These are phyloP conservation scores for Croton setiger DNA, from an alignment of 441 rosid genomes.

Conservation along the genomic window DNA sequence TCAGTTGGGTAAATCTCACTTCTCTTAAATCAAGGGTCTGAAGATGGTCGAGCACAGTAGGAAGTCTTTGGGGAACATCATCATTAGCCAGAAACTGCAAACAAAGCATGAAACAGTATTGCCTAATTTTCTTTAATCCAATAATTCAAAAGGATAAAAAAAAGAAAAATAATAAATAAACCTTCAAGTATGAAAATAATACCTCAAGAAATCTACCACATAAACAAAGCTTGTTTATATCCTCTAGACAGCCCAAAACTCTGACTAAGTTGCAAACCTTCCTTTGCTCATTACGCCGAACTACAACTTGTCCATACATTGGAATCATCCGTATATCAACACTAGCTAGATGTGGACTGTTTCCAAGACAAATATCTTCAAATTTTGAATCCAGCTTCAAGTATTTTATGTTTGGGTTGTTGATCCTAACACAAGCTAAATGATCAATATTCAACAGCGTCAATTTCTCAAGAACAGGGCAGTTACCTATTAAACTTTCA, in stretches of 20 bases:
- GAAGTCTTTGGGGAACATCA: slow-evolving; percentile 21
- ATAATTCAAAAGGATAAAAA: not conserved
- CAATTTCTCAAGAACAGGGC: slow-evolving; percentile 28
- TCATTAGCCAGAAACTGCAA: slow-evolving; percentile 26
- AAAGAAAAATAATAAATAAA: too few relatives aligned
- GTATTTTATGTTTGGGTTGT: slow-evolving; percentile 28
- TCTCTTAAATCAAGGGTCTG: slow-evolving; percentile 26
- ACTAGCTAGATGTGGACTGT: slow-evolving; percentile 19
- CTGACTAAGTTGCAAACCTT: slow-evolving; percentile 20
- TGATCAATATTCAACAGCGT: slow-evolving; percentile 23
- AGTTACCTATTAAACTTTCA: slow-evolving; percentile 27
- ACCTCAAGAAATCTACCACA: slow-evolving; percentile 30
- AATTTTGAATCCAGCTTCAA: slow-evolving; percentile 32
- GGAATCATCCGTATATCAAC: slow-evolving; percentile 34
- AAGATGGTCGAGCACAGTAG: slow-evolving; percentile 18
- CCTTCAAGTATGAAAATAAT: slow-evolving; percentile 9
- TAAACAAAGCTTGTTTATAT: slow-evolving; percentile 26
- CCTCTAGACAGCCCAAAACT: slow-evolving; percentile 23
- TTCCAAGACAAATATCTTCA: slow-evolving; percentile 28
- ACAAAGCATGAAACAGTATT: not conserved
- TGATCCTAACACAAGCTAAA: slow-evolving; percentile 27
- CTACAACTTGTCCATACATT: not conserved
- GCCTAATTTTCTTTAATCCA: not conserved
- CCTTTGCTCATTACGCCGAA: slow-evolving; percentile 9
- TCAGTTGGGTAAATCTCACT: slow-evolving; percentile 17